These are phyloP conservation scores for Pneumocystis jirovecii DNA, from an alignment of 1,139 yeast species.

Conservation along the genomic window DNA sequence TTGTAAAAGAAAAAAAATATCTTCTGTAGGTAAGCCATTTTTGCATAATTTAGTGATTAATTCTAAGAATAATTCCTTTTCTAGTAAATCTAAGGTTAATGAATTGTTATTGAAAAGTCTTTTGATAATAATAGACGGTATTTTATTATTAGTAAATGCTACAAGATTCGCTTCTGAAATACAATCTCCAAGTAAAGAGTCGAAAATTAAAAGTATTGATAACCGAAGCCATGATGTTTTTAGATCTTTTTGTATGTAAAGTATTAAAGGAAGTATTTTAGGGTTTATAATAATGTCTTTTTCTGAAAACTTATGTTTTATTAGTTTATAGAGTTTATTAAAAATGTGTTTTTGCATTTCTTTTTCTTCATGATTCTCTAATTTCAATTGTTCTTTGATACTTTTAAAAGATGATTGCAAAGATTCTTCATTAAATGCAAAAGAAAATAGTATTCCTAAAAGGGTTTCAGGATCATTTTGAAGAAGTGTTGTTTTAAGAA, in stretches of 20 bases:
- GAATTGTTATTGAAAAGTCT: not conserved
- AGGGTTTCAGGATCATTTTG: not conserved
- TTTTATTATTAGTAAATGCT: not conserved
- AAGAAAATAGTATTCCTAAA: not conserved
- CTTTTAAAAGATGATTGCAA: not conserved
- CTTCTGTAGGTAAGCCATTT: not conserved
- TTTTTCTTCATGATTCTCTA: not conserved
- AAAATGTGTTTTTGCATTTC: not conserved
- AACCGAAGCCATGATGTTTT: not conserved
- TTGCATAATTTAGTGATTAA: not conserved
- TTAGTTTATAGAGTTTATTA: not conserved
- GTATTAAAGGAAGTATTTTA: not conserved
- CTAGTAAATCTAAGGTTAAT: not conserved
- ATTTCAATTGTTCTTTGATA: not conserved
- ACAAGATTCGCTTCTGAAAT: not conserved
- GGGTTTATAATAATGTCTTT: not conserved
- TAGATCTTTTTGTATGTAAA: not conserved
- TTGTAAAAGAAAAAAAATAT: not conserved
- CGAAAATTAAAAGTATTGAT: not conserved
- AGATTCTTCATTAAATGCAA: not conserved
- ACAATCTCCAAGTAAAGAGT: not conserved
- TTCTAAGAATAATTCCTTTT: not conserved
- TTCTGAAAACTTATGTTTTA: not conserved
- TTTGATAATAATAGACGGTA: not conserved
- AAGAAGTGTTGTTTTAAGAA: not conserved